These are phyloP conservation scores for Cyberlindnera mrakii DNA, from an alignment of 805 yeast species.

Conservation along the genomic window DNA sequence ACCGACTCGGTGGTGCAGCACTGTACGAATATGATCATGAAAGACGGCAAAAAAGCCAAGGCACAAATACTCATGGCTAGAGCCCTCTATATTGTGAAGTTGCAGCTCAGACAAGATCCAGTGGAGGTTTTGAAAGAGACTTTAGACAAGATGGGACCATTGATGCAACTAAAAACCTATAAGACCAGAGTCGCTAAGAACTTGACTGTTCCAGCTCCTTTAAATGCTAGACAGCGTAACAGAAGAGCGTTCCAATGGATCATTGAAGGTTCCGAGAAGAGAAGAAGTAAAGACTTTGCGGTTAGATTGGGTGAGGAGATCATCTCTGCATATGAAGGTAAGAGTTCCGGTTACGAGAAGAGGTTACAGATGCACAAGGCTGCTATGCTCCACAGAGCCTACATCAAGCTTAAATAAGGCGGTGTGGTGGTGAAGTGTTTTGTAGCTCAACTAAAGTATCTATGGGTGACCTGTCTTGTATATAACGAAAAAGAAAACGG, in stretches of 20 bases:
- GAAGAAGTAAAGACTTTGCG: conserved; percentile 73
- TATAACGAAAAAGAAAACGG: neutral
- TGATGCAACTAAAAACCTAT: conserved; percentile 69
- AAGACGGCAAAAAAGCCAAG: conserved; percentile 77
- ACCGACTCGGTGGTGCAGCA: conserved; percentile 69
- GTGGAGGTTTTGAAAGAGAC: conserved; percentile 66
- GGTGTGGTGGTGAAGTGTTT: no score
- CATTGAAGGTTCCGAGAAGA: conserved; percentile 72
- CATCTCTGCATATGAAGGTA: conserved; percentile 68
- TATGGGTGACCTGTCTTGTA: neutral
- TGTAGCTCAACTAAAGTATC: neutral
- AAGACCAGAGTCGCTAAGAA: conserved; percentile 85
- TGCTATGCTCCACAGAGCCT: conserved; percentile 87
- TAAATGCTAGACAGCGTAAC: conserved; percentile 74
- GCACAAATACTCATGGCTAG: conserved; percentile 70
- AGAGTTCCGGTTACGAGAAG: conserved; percentile 79
- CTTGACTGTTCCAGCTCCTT: conserved; percentile 74
- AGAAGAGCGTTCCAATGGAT: conserved; percentile 91
- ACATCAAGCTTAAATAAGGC: conserved; percentile 35
- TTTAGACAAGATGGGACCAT: conserved; percentile 78
- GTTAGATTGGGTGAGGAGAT: conserved; percentile 92
- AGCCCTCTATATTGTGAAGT: conserved; percentile 74
- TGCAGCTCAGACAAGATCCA: conserved; percentile 74
- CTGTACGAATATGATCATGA: conserved; percentile 84
- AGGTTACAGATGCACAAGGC: conserved; percentile 75